Base-by-base conservation (phyloP, 164 flowering plant genomes). In the Dillenia turbinata region DNA sequence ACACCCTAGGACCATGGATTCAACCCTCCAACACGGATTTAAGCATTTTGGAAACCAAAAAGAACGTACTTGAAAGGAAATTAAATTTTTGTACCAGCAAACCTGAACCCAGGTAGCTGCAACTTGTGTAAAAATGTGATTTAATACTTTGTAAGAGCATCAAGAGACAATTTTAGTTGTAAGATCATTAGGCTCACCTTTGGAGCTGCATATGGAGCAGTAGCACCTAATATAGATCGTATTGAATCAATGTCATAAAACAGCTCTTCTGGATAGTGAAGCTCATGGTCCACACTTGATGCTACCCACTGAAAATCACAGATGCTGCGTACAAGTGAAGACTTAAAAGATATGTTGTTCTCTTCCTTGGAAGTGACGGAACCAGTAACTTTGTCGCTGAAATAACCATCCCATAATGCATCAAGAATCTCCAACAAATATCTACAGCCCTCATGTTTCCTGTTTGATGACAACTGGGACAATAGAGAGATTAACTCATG, bases 201-300 rank as follows among this genome's bases (percentile, higher is more conserved):
- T 16, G 97, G 97, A 69, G 88, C 73, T 67, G 85, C 90, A 82
- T 83, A 89, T 47, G 98, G 95, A 66, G 93, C 98, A 71, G 49
- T 71, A 57, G 60, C 66, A 55, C 98, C 98, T 8, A 94, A 68
- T 56, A 94, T 57, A 22, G 83, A 82, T 13, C 83, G 85, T 50
- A 91, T 93, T 14, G 75, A 72, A 61, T 82, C 89, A 73, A 92
- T 89, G 60, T 91, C 93, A 75, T 81, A 77, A 62, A 80, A 94
- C 17, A 94, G 56, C 72, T 94, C 93, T 71, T 72, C 78, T 47
- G 98, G 89, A 75, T 69, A 85, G 69, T 91, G 84, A 66, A 91
- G 87, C 52, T 73, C 67, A 66, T 80, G 69, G 70, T 84, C 90
- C 72, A 87, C 65, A 69, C 77, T 79, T 14, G 97, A 91, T 19